Percentiles rank a stretch among this genome's conserved stretches.
Conservation (phyloP, 2,329 filamentous ascomycete genomes). For the Coleophoma eucalyptorum region DNA sequence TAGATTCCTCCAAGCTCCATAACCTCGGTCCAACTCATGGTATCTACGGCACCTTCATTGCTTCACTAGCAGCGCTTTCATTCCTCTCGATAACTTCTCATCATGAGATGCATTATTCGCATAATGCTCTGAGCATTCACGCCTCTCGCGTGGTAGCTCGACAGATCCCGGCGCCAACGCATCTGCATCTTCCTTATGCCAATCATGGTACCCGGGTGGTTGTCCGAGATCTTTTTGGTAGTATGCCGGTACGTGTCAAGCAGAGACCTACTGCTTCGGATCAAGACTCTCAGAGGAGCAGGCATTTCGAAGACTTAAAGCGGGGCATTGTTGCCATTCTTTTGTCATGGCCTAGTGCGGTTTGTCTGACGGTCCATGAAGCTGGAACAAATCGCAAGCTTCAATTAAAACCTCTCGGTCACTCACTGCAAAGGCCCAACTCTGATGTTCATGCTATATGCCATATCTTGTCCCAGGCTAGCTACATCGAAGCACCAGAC, state of each 20-base stretch:
- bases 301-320: constrained; percentile 50
- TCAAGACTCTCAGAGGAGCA: constrained; percentile 44
- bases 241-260: constrained; percentile 86
- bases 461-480: constrained; percentile 45
- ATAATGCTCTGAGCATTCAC: constrained; percentile 67
- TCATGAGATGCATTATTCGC: constrained; percentile 53
- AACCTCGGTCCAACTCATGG: constrained; percentile 52
- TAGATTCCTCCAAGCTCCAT: constrained; percentile 73
- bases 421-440: too few species aligned
- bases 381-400: constrained; percentile 14
- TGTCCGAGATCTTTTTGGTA: constrained; percentile 81
- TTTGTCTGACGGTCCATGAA: constrained; percentile 58
- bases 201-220: constrained; percentile 71
- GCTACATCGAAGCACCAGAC: constrained; percentile 51
- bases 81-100: constrained; percentile 74
- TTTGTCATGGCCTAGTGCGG: constrained; percentile 60
- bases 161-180: constrained; percentile 54
- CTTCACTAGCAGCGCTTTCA: constrained; percentile 72
- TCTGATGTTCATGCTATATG: too few species aligned
- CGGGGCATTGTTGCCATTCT: constrained; percentile 56
- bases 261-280: constrained; percentile 58
- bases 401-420: too few species aligned
- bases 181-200: constrained; percentile 51
- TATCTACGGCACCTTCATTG: constrained; percentile 68
- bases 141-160: constrained; percentile 63